phyloP scores from a whole-genome alignment of 148 eudicot species.

The Chenopodium suecicum region DNA sequence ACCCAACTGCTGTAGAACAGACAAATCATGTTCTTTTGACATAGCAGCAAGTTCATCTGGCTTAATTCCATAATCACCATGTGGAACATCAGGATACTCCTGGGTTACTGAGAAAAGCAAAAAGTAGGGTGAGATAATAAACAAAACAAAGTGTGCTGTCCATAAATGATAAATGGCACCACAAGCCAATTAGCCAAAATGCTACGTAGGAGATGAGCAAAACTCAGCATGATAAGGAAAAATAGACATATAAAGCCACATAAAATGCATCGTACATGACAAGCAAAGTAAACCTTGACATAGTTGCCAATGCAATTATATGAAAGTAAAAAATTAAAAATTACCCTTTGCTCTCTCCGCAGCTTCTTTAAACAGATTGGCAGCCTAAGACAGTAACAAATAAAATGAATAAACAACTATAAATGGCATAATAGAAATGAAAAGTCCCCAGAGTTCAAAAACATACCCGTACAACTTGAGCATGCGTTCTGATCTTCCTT shows the following conservation, averaged over 20 bases:
- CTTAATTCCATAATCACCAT: slow-evolving; percentile 52
- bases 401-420: slow-evolving; percentile 2
- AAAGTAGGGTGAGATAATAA: not conserved
- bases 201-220: not conserved
- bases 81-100: slow-evolving; percentile 32
- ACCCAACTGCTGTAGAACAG: slow-evolving; percentile 58
- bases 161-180: not conserved
- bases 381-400: slow-evolving; percentile 53
- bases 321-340: not conserved
- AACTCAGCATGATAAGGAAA: not conserved
- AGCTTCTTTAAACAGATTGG: slow-evolving; percentile 71
- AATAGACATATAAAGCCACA: not conserved
- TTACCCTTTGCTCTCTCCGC: slow-evolving; percentile 55
- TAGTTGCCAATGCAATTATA: not conserved
- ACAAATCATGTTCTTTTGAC: slow-evolving; percentile 66
- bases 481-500: slow-evolving; percentile 83
- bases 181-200: not conserved
- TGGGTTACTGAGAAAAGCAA: slow-evolving; percentile 32
- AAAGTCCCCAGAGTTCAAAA: not conserved
- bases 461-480: slow-evolving; percentile 82
- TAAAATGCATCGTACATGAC: not conserved
- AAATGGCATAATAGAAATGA: not conserved
- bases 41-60: slow-evolving; percentile 62
- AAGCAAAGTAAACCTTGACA: not conserved
- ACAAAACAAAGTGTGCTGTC: not conserved